Percentiles rank a stretch among this genome's conserved stretches.
phyloP scores from a whole-genome alignment of 345 rosid species.

The Mercurialis annua region DNA sequence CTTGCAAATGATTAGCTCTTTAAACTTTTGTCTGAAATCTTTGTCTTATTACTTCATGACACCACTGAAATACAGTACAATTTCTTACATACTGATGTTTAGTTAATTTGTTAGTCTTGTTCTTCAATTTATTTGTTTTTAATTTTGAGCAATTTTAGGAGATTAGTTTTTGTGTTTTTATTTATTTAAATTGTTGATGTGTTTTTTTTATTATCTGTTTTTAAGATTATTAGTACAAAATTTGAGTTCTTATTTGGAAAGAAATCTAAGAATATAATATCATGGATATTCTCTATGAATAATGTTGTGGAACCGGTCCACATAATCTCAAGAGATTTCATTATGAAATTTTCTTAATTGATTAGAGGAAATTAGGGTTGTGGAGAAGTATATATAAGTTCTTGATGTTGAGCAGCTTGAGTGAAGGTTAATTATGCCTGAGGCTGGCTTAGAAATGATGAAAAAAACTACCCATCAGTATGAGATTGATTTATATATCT shows the following conservation, averaged over 20 bases:
- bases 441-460: constrained; percentile 1
- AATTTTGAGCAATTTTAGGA: background rate
- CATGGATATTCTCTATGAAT: background rate
- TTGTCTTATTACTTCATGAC: background rate
- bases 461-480: background rate
- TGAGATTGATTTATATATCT: constrained; percentile 7
- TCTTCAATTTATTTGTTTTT: background rate
- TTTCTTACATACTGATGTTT: background rate
- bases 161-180: background rate
- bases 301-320: background rate
- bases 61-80: background rate
- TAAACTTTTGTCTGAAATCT: background rate
- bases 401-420: background rate
- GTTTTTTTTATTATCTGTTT: background rate
- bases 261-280: constrained; percentile 3
- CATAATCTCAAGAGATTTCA: constrained; percentile 9
- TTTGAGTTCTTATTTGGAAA: background rate
- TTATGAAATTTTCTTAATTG: background rate
- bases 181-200: background rate
- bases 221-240: background rate
- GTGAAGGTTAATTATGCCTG: background rate
- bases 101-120: background rate
- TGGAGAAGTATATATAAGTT: background rate
- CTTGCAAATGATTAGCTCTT: background rate
- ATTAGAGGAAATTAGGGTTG: constrained; percentile 2